These are phyloP conservation scores for Diaporthe sp. DNA, from an alignment of 2,329 filamentous ascomycete genomes.

Conservation along the genomic window DNA sequence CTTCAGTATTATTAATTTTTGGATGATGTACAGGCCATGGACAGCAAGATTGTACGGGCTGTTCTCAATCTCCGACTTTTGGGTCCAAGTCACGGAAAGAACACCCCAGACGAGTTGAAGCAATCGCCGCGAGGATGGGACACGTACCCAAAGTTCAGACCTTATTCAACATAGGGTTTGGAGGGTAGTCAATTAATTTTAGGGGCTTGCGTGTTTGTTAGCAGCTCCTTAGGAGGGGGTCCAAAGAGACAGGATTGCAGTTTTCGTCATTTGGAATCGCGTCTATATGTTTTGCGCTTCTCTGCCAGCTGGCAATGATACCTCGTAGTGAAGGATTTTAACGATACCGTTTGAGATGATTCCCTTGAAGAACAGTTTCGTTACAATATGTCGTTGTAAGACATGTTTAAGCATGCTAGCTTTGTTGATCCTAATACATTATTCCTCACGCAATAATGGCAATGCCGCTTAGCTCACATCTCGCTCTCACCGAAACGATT, in stretches of 20 bases:
- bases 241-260: no score
- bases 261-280: background rate
- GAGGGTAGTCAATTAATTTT: background rate
- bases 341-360: no score
- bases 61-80: background rate
- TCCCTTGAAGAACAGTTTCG: no score
- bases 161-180: conserved; percentile 19
- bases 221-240: background rate
- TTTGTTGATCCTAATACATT: no score
- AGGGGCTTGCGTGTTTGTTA: background rate
- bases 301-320: no score
- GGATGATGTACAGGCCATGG: background rate
- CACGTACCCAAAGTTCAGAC: background rate
- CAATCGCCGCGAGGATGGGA: background rate
- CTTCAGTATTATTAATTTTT: background rate
- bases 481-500: no score
- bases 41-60: background rate
- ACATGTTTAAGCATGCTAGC: no score
- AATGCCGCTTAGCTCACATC: no score
- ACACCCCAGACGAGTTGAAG: background rate
- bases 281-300: no score
- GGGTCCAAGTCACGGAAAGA: conserved; percentile 7
- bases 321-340: no score
- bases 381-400: no score
- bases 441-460: no score